Evolutionary conservation across 2,329 filamentous ascomycete species (phyloP), one percentile per base, ranked within the genome.

Genomic region (Penicillium griseofulvum): DNA sequence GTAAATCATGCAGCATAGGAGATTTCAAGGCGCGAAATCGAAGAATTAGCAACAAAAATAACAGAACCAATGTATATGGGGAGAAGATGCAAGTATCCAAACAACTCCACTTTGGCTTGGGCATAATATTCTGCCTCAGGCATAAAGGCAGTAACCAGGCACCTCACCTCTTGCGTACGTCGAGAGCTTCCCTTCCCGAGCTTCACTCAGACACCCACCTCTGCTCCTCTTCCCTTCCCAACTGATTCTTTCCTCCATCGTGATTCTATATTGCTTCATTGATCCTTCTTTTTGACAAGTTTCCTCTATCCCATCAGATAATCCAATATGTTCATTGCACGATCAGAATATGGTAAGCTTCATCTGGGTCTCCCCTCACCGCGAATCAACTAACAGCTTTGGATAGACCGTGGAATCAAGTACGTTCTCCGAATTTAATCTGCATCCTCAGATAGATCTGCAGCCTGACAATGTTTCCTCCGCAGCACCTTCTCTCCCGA

Each of bases 401-500:
- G 44, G 54, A 53, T 67, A 97, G 92, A 97, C 82, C 91, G 93
- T 78, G 93, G 93, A 72, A 97, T 97, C 86, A 97, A 97, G 90
- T 94, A 84, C 67, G 86, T 78, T 61, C 56, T 62, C 61, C 56
- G 45, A 33, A 10, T 34, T 41, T 36, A 31, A 19, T 42, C 29
- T 4, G 6, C 3, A 1, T 55, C 60, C 33, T 44, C 47, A 48
- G 22, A 48, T 56, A 49, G 19, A 54, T n/a, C 22, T n/a, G 39
- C 33, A 36, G 24, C 59, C 64, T 68, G 56, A 72, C 68, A 50
- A 60, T 57, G 62, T 47, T 14, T 46, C 50, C 17, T 55, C 46
- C 11, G 57, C 74, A 95, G 90, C 85, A 99, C 94, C 84, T 99
- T 99, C 86, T 99, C 94, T 69, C 94, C 94, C 59, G 94, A 99